A percentile compares a stretch with the other conserved stretches of the same genome.
phyloP scores from a whole-genome alignment of 1,284 basidiomycete species.

The Cutaneotrichosporon daszewskae region DNA sequence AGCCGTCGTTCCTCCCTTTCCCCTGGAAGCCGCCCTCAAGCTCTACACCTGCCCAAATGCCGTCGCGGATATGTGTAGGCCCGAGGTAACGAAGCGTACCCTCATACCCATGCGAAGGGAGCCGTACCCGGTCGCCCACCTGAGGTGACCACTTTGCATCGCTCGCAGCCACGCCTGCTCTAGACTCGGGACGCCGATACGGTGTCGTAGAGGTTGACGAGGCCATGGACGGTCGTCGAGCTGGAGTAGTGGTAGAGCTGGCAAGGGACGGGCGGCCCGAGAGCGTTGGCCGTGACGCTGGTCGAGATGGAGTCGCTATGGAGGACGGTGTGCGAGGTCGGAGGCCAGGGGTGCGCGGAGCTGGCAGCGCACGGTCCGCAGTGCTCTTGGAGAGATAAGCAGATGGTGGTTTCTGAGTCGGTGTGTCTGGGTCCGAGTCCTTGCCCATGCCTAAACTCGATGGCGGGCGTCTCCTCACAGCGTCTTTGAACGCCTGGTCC shows the following conservation, averaged over 20 bases:
- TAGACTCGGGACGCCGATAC: constrained; percentile 32
- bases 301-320: constrained; percentile 27
- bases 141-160: constrained; percentile 30
- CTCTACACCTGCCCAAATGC: constrained; percentile 86
- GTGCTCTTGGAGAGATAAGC: constrained; percentile 2
- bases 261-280: constrained; percentile 26
- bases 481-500: constrained; percentile 39
- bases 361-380: constrained; percentile 9
- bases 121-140: constrained; percentile 71
- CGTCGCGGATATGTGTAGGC: constrained; percentile 75
- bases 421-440: constrained; percentile 30
- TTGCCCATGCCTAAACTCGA: constrained; percentile 1
- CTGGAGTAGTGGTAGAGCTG: constrained; percentile 23
- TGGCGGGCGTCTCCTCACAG: constrained; percentile 28
- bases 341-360: constrained; percentile 34
- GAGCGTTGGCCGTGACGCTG: constrained; percentile 26
- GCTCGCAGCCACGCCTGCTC: constrained; percentile 22
- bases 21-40: constrained; percentile 76
- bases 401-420: constrained; percentile 17
- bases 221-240: constrained; percentile 35
- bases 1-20: constrained; percentile 94
- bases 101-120: constrained; percentile 73
- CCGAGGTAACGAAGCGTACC: constrained; percentile 73
- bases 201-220: constrained; percentile 33
- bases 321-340: constrained; percentile 25